Evolutionary conservation across 2,329 filamentous ascomycete species (phyloP).

Genomic region (Microdochium trichocladiopsis): DNA sequence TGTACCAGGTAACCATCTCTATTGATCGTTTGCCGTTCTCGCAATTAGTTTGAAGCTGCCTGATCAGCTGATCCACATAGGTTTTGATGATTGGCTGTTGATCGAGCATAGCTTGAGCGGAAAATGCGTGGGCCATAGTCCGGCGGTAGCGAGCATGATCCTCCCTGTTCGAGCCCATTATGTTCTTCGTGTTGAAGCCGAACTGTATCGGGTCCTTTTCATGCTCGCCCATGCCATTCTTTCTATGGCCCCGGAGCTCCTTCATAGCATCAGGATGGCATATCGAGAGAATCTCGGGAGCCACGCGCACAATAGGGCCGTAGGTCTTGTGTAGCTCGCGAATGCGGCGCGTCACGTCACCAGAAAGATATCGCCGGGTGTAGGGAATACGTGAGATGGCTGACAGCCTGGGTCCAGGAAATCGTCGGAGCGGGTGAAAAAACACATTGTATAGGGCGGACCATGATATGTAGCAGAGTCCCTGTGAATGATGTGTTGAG

Average conservation of each 20-base stretch:
- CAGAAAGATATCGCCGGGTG: constrained; percentile 10
- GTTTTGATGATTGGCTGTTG: constrained; percentile 30
- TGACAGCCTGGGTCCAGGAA: constrained; percentile 16
- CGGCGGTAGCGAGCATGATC: constrained; percentile 24
- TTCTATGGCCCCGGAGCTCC: constrained; percentile 18
- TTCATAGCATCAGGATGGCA: constrained; percentile 27
- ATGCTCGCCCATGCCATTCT: constrained; percentile 15
- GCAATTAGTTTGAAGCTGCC: constrained; percentile 16
- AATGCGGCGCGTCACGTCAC: constrained; percentile 14
- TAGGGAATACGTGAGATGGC: constrained; percentile 8
- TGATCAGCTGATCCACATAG: constrained; percentile 28
- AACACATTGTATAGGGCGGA: constrained; percentile 20
- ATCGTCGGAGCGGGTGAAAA: constrained; percentile 16
- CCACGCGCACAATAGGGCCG: constrained; percentile 31
- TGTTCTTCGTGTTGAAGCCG: constrained; percentile 7
- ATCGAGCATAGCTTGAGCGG: constrained; percentile 27
- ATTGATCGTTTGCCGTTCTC: constrained; percentile 6
- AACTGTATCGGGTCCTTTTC: constrained; percentile 15
- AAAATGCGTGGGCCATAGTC: constrained; percentile 30
- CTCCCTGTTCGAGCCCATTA: constrained; percentile 21
- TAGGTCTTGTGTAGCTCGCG: constrained; percentile 24
- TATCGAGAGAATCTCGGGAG: constrained; percentile 33
- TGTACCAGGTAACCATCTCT: constrained; percentile 13
- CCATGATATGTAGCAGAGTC: too few relatives aligned
- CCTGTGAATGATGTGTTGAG: too few relatives aligned